A percentile compares a stretch with the other conserved stretches of the same genome.
Conservation (phyloP, 1,284 basidiomycete genomes). For the Tilletia caries region DNA sequence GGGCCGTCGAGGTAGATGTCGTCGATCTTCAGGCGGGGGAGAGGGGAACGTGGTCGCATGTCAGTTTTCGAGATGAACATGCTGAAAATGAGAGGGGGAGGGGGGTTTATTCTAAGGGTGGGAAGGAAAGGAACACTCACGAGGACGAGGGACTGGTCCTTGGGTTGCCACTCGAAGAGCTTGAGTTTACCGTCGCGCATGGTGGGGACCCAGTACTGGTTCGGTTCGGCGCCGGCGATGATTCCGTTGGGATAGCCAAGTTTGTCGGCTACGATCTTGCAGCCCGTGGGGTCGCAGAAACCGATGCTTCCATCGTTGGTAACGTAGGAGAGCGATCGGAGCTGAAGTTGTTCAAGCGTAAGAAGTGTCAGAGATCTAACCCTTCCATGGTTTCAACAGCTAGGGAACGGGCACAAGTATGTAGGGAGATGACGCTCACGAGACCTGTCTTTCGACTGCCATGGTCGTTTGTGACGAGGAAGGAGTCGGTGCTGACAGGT, state of each 20-base stretch:
- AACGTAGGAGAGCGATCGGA: conserved; percentile 23
- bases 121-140: conserved; percentile 2
- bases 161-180: conserved; percentile 32
- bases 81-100: too few species aligned
- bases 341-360: background rate
- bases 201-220: conserved; percentile 27
- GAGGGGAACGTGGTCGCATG: background rate
- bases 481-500: conserved; percentile 55
- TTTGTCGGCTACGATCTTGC: conserved; percentile 34
- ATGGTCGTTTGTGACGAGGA: conserved; percentile 46
- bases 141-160: conserved; percentile 21
- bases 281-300: conserved; percentile 35
- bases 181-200: conserved; percentile 27
- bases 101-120: background rate
- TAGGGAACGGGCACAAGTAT: too few species aligned
- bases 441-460: conserved; percentile 26
- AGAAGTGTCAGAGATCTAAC: background rate
- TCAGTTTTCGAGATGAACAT: too few species aligned
- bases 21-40: conserved; percentile 23
- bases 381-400: background rate
- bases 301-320: conserved; percentile 25
- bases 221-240: conserved; percentile 20
- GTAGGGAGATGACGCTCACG: conserved; percentile 15
- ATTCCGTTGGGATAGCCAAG: conserved; percentile 37
- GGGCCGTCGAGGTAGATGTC: conserved; percentile 22